phyloP scores from a whole-genome alignment of 23 red algal species.

The Cyanidioschyzon merolae region DNA sequence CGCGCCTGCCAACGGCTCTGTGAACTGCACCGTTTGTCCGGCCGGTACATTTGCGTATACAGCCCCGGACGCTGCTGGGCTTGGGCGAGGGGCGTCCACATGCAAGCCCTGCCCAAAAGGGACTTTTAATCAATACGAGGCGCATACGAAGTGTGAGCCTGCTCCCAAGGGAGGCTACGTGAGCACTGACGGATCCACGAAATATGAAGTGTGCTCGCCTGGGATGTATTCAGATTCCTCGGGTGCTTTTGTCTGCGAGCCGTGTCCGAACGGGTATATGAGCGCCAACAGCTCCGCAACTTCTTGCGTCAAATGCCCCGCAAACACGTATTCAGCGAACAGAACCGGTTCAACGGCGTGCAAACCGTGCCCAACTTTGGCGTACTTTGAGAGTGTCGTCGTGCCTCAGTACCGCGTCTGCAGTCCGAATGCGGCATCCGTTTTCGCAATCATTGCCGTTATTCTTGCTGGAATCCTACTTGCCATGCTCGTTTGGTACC shows the following conservation, averaged over 20 bases:
- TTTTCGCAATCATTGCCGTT: background rate
- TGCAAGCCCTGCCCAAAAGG: slow-evolving; percentile 7
- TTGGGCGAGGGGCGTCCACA: background rate
- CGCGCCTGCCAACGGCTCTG: background rate
- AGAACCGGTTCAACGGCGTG: background rate
- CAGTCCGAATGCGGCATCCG: background rate
- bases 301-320: background rate
- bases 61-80: background rate
- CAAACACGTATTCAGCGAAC: background rate
- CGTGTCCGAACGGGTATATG: background rate
- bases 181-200: background rate
- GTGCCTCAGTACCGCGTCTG: slow-evolving; percentile 5
- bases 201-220: background rate
- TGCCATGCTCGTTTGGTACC: background rate
- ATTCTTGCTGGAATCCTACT: background rate
- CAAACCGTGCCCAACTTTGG: background rate
- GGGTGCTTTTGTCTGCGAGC: background rate
- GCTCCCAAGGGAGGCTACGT: background rate
- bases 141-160: background rate
- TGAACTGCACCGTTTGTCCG: background rate
- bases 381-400: background rate
- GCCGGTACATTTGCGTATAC: background rate
- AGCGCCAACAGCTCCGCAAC: background rate
- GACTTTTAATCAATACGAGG: background rate
- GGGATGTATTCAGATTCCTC: background rate